phyloP scores from a whole-genome alignment of 2,329 filamentous ascomycete species.

The Aspergillus quadricinctus region DNA sequence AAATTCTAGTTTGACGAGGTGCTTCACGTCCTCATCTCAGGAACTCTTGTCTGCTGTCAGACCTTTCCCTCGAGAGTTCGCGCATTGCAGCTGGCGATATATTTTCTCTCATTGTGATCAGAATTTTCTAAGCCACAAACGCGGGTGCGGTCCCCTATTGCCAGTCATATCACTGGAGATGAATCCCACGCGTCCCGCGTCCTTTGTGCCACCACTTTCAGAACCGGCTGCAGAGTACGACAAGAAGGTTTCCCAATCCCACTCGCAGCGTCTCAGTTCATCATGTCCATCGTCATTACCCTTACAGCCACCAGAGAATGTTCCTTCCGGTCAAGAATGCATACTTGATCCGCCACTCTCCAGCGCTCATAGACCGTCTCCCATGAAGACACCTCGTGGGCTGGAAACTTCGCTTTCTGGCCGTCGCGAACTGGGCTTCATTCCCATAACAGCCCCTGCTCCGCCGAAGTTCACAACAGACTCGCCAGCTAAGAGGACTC shows the following conservation, averaged over 20 bases:
- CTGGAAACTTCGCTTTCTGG: constrained; percentile 53
- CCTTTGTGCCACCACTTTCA: constrained; percentile 56
- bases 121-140: background rate
- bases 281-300: constrained; percentile 53
- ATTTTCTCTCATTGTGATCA: background rate
- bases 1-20: background rate
- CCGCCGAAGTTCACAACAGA: constrained; percentile 44
- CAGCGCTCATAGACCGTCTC: constrained; percentile 56
- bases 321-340: constrained; percentile 54
- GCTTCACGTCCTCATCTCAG: background rate
- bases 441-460: constrained; percentile 54
- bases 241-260: constrained; percentile 25
- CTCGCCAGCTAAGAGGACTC: constrained; percentile 45
- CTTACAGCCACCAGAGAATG: constrained; percentile 39
- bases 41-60: background rate
- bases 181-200: constrained; percentile 41
- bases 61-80: background rate
- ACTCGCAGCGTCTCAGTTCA: constrained; percentile 45
- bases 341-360: constrained; percentile 59
- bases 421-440: constrained; percentile 56
- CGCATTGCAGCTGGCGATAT: background rate
- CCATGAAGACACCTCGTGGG: constrained; percentile 59
- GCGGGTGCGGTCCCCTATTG: background rate
- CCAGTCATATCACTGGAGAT: constrained; percentile 21
- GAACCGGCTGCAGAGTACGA: constrained; percentile 48